Conservation (phyloP, 1,284 basidiomycete species). For the Trichosporon sp. region DNA sequence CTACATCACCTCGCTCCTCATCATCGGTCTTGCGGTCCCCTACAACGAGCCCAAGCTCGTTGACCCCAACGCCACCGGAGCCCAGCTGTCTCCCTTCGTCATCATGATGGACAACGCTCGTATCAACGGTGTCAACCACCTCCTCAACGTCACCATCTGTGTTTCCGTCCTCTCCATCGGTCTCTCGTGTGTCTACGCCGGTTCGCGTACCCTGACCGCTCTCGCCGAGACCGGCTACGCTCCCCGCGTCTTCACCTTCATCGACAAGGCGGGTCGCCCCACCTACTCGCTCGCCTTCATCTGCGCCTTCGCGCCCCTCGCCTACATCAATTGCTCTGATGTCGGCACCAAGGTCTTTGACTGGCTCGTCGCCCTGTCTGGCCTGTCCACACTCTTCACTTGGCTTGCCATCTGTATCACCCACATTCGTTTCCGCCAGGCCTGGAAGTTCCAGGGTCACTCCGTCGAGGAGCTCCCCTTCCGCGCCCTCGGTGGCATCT, state of each 20-base stretch:
- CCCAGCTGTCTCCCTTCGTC: slow-evolving; percentile 55
- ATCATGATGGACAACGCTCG: slow-evolving; percentile 51
- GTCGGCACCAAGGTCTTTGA: slow-evolving; percentile 36
- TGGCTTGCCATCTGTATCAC: slow-evolving; percentile 40
- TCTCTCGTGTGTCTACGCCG: slow-evolving; percentile 47
- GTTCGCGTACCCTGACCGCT: slow-evolving; percentile 45
- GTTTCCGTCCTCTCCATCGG: slow-evolving; percentile 47
- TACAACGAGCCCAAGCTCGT: slow-evolving; percentile 43
- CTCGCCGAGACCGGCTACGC: slow-evolving; percentile 51
- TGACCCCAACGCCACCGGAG: slow-evolving; percentile 40
- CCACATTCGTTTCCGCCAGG: slow-evolving; percentile 50
- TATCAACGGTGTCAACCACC: slow-evolving; percentile 50
- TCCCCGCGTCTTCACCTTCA: slow-evolving; percentile 51
- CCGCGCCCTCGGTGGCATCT: slow-evolving; percentile 48
- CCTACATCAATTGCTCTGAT: slow-evolving; percentile 48
- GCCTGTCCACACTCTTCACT: slow-evolving; percentile 54
- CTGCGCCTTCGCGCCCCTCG: slow-evolving; percentile 46
- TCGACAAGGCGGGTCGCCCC: slow-evolving; percentile 55
- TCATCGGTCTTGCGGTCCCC: slow-evolving; percentile 53
- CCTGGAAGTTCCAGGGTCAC: slow-evolving; percentile 48
- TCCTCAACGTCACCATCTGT: slow-evolving; percentile 54
- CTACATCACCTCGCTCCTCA: slow-evolving; percentile 54
- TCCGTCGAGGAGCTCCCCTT: slow-evolving; percentile 53
- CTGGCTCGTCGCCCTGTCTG: slow-evolving; percentile 54
- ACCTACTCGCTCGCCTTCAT: slow-evolving; percentile 49